Conservation (phyloP, 441 rosid genomes). For the Flueggea neowawraea region DNA sequence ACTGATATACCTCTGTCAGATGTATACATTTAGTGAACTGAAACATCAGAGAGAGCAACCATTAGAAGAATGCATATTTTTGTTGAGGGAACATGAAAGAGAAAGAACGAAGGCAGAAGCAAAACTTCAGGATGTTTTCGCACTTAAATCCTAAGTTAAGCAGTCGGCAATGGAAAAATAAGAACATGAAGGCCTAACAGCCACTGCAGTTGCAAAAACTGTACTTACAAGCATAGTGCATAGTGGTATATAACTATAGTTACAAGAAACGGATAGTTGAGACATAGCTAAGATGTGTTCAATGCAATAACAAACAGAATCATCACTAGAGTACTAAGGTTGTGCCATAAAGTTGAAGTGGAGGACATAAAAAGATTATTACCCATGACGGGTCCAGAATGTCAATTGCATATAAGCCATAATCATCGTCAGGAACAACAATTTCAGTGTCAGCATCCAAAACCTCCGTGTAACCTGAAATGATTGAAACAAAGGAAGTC, state of each 20-base stretch:
- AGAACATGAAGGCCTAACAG: too few relatives aligned
- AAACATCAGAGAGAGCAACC: constrained; percentile 11
- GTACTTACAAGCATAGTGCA: background rate
- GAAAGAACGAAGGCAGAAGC: background rate
- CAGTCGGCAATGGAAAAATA: too few relatives aligned
- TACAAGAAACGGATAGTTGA: background rate
- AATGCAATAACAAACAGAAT: too few relatives aligned
- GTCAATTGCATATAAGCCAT: constrained; percentile 79
- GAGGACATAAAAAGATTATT: constrained; percentile 15
- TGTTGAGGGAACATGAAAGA: background rate
- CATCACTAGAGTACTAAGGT: too few relatives aligned
- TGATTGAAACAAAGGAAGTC: background rate
- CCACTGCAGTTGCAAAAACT: background rate
- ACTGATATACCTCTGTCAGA: constrained; percentile 66
- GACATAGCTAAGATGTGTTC: too few relatives aligned
- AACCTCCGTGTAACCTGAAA: constrained; percentile 73
- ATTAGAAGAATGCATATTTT: constrained; percentile 10
- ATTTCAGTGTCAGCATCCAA: constrained; percentile 58
- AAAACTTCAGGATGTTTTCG: too few relatives aligned
- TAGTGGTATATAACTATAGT: too few relatives aligned
- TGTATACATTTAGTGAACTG: constrained; percentile 64
- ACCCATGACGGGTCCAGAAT: constrained; percentile 84
- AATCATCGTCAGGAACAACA: constrained; percentile 79
- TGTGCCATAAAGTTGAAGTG: background rate
- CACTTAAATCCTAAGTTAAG: too few relatives aligned